phyloP scores from a whole-genome alignment of 2,329 filamentous ascomycete species.

The Ceratocystis alfenasii region DNA sequence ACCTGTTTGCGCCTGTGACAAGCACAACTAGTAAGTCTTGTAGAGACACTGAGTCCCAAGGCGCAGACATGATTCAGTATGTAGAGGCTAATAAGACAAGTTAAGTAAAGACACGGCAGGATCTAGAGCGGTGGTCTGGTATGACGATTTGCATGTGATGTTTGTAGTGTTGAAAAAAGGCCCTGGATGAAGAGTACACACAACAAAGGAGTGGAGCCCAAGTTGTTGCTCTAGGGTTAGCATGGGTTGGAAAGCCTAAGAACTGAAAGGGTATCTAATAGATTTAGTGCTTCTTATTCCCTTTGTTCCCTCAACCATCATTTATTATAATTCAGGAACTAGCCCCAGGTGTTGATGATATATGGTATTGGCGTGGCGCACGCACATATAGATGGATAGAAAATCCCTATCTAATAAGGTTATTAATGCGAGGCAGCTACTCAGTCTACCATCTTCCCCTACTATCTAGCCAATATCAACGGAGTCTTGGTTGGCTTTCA shows the following conservation, averaged over 20 bases:
- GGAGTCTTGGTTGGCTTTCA: too few relatives aligned
- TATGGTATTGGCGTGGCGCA: too few relatives aligned
- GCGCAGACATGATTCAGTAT: slow-evolving; percentile 8
- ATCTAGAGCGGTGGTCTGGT: neutral
- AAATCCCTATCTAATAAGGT: too few relatives aligned
- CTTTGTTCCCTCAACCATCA: too few relatives aligned
- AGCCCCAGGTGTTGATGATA: too few relatives aligned
- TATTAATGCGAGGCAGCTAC: too few relatives aligned
- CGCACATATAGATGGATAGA: too few relatives aligned
- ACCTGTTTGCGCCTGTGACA: slow-evolving; percentile 21
- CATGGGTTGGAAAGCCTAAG: neutral
- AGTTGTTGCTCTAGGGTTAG: neutral
- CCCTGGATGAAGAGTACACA: neutral
- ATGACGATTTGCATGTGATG: slow-evolving; percentile 1
- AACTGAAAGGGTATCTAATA: too few relatives aligned
- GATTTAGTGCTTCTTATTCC: too few relatives aligned
- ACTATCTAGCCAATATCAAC: too few relatives aligned
- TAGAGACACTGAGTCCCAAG: slow-evolving; percentile 17
- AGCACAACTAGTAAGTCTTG: slow-evolving; percentile 19
- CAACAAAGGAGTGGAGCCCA: neutral
- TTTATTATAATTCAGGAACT: too few relatives aligned
- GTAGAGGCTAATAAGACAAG: neutral
- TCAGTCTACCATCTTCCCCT: too few relatives aligned
- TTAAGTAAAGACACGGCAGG: neutral
- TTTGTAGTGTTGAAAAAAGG: neutral